phyloP scores from a whole-genome alignment of 257 asterid species.

The Anisodus tanguticus region DNA sequence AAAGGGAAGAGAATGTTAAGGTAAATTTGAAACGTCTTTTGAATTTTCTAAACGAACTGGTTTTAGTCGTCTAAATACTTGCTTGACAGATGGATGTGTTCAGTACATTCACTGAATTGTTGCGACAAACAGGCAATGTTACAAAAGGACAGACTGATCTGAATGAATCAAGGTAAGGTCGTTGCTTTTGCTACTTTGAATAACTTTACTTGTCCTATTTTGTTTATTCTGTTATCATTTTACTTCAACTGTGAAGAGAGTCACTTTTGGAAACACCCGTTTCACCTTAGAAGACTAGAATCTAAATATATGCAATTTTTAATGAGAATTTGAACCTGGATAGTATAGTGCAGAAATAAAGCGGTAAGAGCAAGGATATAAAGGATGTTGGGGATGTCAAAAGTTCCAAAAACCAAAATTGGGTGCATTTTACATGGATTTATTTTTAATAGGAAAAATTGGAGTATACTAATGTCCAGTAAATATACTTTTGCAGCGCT shows the following conservation, averaged over 20 bases:
- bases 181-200: constrained; percentile 20
- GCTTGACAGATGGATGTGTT: constrained; percentile 93
- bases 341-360: constrained; percentile 4
- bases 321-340: background rate
- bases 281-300: constrained; percentile 12
- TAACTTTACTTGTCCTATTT: constrained; percentile 3
- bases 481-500: background rate
- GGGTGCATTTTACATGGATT: background rate
- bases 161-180: constrained; percentile 84
- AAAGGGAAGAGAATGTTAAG: constrained; percentile 99
- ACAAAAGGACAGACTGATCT: constrained; percentile 81
- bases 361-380: background rate
- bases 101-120: constrained; percentile 88
- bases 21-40: constrained; percentile 43
- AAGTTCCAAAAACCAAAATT: constrained; percentile 12
- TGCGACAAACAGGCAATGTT: constrained; percentile 95
- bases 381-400: background rate
- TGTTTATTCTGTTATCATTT: background rate
- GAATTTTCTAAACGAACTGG: constrained; percentile 16
- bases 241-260: background rate
- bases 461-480: background rate
- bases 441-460: background rate
- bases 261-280: constrained; percentile 18
- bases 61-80: constrained; percentile 33
- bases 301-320: constrained; percentile 9